These are phyloP conservation scores for Dendrocalamus sinicus DNA, from an alignment of 176 grass and related monocot genomes.

Conservation along the genomic window DNA sequence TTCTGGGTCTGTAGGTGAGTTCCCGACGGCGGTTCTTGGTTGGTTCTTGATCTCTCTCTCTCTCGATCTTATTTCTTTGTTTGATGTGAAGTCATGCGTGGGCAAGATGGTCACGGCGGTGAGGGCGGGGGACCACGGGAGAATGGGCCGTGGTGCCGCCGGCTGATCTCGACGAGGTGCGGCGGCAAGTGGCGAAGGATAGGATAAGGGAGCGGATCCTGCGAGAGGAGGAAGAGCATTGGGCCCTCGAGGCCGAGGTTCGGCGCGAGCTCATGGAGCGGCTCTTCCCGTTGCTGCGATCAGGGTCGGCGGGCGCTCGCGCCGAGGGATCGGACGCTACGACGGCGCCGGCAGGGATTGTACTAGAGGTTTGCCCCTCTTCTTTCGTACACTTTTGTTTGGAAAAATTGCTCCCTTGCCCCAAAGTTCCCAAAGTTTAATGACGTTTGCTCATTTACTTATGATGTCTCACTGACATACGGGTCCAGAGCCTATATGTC, in stretches of 20 bases:
- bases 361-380: not conserved
- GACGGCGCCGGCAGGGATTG: not conserved
- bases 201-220: conserved; percentile 46
- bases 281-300: not conserved
- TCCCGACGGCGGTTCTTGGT: too few relatives aligned
- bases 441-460: too few relatives aligned
- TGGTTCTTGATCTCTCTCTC: not conserved
- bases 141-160: not conserved
- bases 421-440: too few relatives aligned
- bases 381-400: too few relatives aligned
- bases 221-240: conserved; percentile 26
- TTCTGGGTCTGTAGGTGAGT: not conserved
- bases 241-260: conserved; percentile 43
- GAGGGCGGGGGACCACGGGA: not conserved
- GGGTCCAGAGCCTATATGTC: too few relatives aligned
- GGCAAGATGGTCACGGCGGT: not conserved
- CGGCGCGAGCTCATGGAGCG: conserved; percentile 35
- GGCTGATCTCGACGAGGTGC: not conserved
- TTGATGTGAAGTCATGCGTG: not conserved
- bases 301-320: not conserved
- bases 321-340: not conserved
- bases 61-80: not conserved
- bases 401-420: too few relatives aligned
- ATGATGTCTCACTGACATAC: too few relatives aligned
- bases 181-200: conserved; percentile 30